Evolutionary conservation across 2,329 filamentous ascomycete genomes (phyloP), one percentile per base, ranked within the genome.

Genomic region (Botrytis cinerea): DNA sequence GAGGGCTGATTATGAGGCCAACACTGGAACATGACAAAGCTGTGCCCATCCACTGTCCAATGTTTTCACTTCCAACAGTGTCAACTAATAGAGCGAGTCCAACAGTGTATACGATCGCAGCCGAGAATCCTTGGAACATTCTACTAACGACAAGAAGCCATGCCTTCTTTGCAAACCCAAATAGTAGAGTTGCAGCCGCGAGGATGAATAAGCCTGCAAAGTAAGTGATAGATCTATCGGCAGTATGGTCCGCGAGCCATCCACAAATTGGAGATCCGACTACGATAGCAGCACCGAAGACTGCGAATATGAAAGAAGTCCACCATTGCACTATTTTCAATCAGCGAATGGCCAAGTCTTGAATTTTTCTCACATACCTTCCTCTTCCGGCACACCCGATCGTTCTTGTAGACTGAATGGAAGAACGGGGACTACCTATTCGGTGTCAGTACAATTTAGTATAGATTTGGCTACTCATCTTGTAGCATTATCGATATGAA

Each of bases 51-150:
- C 86, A 86, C 79, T 88, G 89, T 5, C 89, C 89, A 48, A 91
- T 79, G 67, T 88, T 86, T 68, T 86, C 83, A 1, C 9, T 91
- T 78, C 86, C 87, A 61, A 93, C 88, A 0, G 91, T 93, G 78
- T 94, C 92, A 1, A 90, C 90, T 18, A 94, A 78, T 40, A 94
- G 82, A 0, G 92, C 92, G 43, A 92, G 84, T 0, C 92, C 92
- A 0, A 92, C 90, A 0, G 89, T 89, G 90, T 91, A 93, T 16
- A 93, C 91, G 1, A 93, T 87, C 2, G 90, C 89, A 2, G 91
- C 91, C 35, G 89, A 90, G 12, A 74, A 59, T 20, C 74, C 74
- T 64, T 73, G 73, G 14, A 74, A 60, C 16, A 74, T 40, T 54
- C 73, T 57, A 25, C 57, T 69, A 60, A 74, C 14, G 25, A 73